These are phyloP conservation scores for Annulohypoxylon moriforme DNA, from an alignment of 495 filamentous ascomycete genomes.

Conservation along the genomic window DNA sequence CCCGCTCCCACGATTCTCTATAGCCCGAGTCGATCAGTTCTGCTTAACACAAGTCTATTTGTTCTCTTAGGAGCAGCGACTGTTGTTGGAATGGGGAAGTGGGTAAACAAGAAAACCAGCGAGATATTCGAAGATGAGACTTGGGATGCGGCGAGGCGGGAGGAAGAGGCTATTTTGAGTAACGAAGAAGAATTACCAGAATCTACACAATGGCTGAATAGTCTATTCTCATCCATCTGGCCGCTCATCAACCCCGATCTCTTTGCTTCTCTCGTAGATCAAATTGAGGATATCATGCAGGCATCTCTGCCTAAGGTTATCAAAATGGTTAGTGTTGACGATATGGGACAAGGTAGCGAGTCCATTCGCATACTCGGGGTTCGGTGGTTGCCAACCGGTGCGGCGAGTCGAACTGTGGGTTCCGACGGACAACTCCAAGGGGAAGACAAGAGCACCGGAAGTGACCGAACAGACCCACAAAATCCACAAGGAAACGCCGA, in stretches of 20 bases:
- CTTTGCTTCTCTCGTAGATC: conserved; percentile 71
- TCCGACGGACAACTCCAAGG: conserved; percentile 63
- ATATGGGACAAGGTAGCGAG: conserved; percentile 76
- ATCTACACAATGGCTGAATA: conserved; percentile 74
- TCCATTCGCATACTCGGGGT: conserved; percentile 71
- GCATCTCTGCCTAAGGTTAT: conserved; percentile 71
- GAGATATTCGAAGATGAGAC: conserved; percentile 70
- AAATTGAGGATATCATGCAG: conserved; percentile 79
- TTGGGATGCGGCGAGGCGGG: conserved; percentile 67
- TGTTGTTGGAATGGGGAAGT: conserved; percentile 61
- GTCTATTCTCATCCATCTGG: conserved; percentile 71
- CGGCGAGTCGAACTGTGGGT: conserved; percentile 67
- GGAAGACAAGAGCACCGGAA: conserved; percentile 48
- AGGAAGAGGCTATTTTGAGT: conserved; percentile 54
- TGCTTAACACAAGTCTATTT: conserved; percentile 39
- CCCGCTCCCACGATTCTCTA: conserved; percentile 78
- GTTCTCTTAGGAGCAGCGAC: conserved; percentile 44
- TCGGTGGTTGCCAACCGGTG: conserved; percentile 73
- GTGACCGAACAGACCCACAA: conserved; percentile 62
- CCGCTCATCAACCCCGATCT: conserved; percentile 77
- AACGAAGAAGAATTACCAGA: conserved; percentile 62
- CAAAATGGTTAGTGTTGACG: conserved; percentile 75
- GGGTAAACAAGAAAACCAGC: conserved; percentile 63
- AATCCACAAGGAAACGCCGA: conserved; percentile 52
- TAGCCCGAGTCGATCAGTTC: conserved; percentile 61